Base-by-base conservation (phyloP, 768 basidiomycete genomes). In the Grammothele lineata region DNA sequence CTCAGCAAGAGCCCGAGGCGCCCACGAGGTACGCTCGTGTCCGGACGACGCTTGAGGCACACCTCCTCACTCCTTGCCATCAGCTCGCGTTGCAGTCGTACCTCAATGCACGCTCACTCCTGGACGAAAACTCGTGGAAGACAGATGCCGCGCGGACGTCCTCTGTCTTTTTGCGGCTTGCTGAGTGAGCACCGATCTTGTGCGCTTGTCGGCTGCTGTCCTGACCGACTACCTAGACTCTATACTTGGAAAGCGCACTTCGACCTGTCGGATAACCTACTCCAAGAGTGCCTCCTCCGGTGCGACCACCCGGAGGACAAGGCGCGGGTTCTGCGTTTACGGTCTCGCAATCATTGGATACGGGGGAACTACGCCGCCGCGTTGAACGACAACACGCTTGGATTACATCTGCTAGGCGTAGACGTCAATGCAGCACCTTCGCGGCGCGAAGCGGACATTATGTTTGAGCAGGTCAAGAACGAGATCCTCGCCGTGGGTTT, bases 391-490 rank as follows among this genome's bases (percentile, higher is more conserved):
- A 85, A 77, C 0, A 64, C 85, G 14, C 55, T 66, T 12, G 85
- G 83, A 11, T 68, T 87, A 24, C 76, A 75, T 53, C 62, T 77
- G 1, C 70, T 88, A 15, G 83, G 81, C 1, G 73, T 87, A 7
- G 80, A 82, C 22, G 63, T 87, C 30, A 74, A 79, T 53, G 57
- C 75, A 0, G 57, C 73, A 0, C 81, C 82, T 1, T 74, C 75
- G 2, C 62, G 70, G 22, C 66, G 71, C 40, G 77, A 81, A 48
- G 80, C 77, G 11, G 79, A 84, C 57, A 50, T 61, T n/a, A 75
- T 83, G 73, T 86, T 86, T 55, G 81, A 85, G 47, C 71, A 77
- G 56, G 79, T 86, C 45, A 83, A 81, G 60, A 81, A 81, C 51
- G 80, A 84, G 58, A 83, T 87, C 37, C 63, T 86, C 37, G 78